Evolutionary conservation across 805 yeast species (phyloP), one percentile per base, ranked within the genome.

Genomic region (Wickerhamiella australiensis): DNA sequence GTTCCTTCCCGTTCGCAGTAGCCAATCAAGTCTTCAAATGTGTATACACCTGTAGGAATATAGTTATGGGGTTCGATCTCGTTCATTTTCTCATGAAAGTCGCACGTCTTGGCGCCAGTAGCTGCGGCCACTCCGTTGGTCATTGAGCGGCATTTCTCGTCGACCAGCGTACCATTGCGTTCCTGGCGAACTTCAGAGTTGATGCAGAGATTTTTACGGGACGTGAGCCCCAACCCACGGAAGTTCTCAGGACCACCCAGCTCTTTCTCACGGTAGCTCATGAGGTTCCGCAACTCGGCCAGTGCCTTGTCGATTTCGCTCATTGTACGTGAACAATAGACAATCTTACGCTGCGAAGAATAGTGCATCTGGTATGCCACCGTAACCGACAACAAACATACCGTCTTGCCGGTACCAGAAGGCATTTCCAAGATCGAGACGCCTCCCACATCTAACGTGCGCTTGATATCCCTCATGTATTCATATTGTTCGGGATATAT

Each of bases 291-390:
- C 70, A 92, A 72, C 69, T 92, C 99, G 6, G 90, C 85, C 61
- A 92, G 69, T 0, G 98, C 96, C 67, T 92, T 92, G 68, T 92
- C 98, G 63, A 92, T 92, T 68, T 92, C 99, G 9, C 96, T 85
- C 97, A 92, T 92, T 29, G 99, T 92, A 74, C 99, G 97, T 4
- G 98, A 92, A 66, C 99, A 92, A 67, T 92, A 92, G 5, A 92
- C 85, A 56, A 92, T 80, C 71, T 90, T 92, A 15, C 95, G 69
- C 61, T 86, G 95, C 60, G 90, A 96, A 8, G 96, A 94, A 63
- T 90, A 88, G 61, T 66, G 71, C 85, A 85, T 79, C 64, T 92
- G 99, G 65, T 92, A 92, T 12, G 98, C 95, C 42, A 92, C 86
- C 0, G 97, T 86, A 42, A 92, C 68, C 0, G 97, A 86, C 26